Evolutionary conservation across 2,329 filamentous ascomycete species (phyloP).

Genomic region (Pseudogymnoascus sp.): DNA sequence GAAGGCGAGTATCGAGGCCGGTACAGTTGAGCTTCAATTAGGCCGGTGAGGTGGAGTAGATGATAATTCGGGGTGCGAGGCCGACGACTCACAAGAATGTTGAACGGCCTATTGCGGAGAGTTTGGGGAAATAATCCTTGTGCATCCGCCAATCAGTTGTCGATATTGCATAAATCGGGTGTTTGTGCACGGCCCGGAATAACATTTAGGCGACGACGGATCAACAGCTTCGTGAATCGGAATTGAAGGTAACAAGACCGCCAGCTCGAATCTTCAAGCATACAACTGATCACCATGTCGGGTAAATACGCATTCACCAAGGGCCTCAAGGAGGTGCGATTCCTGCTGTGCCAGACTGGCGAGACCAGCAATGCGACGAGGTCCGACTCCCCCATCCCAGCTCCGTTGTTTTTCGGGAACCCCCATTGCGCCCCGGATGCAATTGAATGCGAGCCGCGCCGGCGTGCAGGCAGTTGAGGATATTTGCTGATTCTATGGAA

Average conservation of each 20-base stretch:
- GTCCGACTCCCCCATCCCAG: constrained; percentile 42
- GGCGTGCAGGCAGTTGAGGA: neutral
- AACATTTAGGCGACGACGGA: neutral
- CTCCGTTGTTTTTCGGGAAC: neutral
- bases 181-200: constrained; percentile 2
- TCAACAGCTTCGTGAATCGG: constrained; percentile 5
- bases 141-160: constrained; percentile 1
- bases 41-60: neutral
- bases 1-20: neutral
- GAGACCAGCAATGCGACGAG: constrained; percentile 82
- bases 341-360: constrained; percentile 92
- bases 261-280: constrained; percentile 6
- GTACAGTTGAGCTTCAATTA: neutral
- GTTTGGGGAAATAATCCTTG: constrained; percentile 6
- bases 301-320: constrained; percentile 87
- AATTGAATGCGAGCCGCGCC: neutral
- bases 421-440: neutral
- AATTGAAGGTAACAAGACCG: constrained; percentile 1
- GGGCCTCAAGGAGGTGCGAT: constrained; percentile 87
- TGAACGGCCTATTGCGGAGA: constrained; percentile 5
- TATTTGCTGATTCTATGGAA: neutral
- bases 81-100: constrained; percentile 5
- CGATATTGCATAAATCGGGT: neutral
- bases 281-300: constrained; percentile 53
- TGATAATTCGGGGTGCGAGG: constrained; percentile 4